A percentile compares a stretch with the other conserved stretches of the same genome.
phyloP scores from a whole-genome alignment of 257 asterid species.

The Solanum verrucosum region DNA sequence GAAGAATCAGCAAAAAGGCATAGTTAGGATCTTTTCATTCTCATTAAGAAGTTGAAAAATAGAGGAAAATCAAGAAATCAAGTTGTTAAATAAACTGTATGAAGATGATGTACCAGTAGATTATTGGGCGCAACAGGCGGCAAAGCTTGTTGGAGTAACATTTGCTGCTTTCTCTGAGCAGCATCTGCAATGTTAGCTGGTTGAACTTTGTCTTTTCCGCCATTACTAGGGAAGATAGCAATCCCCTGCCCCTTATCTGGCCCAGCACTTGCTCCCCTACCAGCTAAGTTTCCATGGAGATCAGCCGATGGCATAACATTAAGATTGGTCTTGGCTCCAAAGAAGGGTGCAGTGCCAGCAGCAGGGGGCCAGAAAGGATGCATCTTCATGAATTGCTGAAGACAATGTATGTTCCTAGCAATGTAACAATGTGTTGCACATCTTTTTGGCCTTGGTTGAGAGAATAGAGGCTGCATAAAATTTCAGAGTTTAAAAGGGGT shows the following conservation, averaged over 20 bases:
- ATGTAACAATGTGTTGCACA: slow-evolving; percentile 91
- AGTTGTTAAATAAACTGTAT: neutral
- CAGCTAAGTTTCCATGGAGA: slow-evolving; percentile 35
- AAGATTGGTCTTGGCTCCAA: slow-evolving; percentile 57
- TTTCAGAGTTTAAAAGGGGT: neutral
- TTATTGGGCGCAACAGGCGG: slow-evolving; percentile 71
- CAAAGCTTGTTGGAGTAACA: slow-evolving; percentile 69
- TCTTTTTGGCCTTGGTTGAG: slow-evolving; percentile 75
- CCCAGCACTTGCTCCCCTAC: slow-evolving; percentile 21
- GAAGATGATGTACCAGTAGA: slow-evolving; percentile 40
- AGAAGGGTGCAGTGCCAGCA: slow-evolving; percentile 48
- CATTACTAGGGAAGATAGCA: slow-evolving; percentile 28
- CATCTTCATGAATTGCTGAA: slow-evolving; percentile 74
- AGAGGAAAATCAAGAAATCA: neutral
- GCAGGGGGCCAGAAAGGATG: slow-evolving; percentile 69
- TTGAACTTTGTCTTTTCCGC: slow-evolving; percentile 56
- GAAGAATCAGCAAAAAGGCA: neutral
- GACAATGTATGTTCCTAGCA: slow-evolving; percentile 62
- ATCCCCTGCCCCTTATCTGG: slow-evolving; percentile 46
- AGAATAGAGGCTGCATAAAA: slow-evolving; percentile 48
- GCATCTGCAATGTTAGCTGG: slow-evolving; percentile 35
- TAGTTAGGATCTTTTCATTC: neutral
- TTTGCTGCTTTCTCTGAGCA: slow-evolving; percentile 70
- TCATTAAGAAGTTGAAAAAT: neutral
- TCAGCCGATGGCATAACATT: slow-evolving; percentile 47